Conservation (phyloP, 495 filamentous ascomycete genomes). For the Parathielavia hyrcaniae region DNA sequence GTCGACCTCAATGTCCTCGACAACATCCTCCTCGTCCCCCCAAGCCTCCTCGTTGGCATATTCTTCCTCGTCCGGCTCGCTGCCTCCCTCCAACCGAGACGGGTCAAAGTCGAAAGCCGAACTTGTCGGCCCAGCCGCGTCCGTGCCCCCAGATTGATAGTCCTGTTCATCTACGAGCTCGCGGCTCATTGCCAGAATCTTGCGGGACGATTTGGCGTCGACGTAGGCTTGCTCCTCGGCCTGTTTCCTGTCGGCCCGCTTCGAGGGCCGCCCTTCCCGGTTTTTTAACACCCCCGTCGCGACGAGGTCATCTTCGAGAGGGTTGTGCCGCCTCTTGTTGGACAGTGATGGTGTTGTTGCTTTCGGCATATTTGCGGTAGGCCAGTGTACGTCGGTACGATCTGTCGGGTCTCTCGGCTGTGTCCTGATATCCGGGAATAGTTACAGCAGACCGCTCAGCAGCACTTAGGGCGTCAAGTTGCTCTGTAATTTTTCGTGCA, state of each 20-base stretch:
- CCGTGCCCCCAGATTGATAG: slow-evolving; percentile 21
- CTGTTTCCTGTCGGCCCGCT: slow-evolving; percentile 53
- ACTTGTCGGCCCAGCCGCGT: slow-evolving; percentile 12
- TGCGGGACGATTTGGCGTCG: slow-evolving; percentile 77
- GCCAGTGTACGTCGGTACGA: neutral
- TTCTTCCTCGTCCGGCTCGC: slow-evolving; percentile 34
- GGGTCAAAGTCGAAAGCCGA: slow-evolving; percentile 45
- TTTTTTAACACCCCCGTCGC: slow-evolving; percentile 57
- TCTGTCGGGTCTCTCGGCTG: neutral
- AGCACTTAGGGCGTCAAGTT: slow-evolving; percentile 1
- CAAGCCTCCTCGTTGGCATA: slow-evolving; percentile 53
- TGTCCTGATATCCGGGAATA: neutral
- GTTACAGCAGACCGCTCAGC: slow-evolving; percentile 2
- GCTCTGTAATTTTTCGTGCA: slow-evolving; percentile 23
- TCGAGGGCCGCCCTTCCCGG: slow-evolving; percentile 45
- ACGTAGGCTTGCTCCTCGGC: slow-evolving; percentile 65
- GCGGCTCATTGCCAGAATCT: slow-evolving; percentile 81
- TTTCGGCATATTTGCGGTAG: slow-evolving; percentile 44
- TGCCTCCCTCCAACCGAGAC: slow-evolving; percentile 30
- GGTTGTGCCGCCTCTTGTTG: slow-evolving; percentile 53
- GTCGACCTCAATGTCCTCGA: slow-evolving; percentile 78
- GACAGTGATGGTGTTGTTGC: slow-evolving; percentile 40
- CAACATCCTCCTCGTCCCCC: slow-evolving; percentile 64
- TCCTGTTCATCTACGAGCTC: slow-evolving; percentile 71
- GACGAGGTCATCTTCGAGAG: slow-evolving; percentile 64